Evolutionary conservation across 345 rosid genomes (phyloP), one percentile per base, ranked within the genome.

Genomic region (Gossypium arboreum): DNA sequence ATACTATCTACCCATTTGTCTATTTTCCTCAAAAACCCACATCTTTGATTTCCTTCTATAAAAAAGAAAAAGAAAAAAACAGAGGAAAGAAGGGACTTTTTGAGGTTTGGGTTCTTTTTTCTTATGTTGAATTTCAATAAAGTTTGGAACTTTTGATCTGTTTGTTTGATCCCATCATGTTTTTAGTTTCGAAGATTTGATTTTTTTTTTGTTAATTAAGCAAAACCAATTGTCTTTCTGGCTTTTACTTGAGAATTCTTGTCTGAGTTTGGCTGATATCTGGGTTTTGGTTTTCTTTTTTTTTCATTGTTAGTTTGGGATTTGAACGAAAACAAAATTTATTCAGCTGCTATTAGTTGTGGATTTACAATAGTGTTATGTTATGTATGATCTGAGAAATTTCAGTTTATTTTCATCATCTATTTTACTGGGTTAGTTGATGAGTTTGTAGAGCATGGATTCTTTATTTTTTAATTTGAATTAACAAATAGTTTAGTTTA

Each of bases 1-100:
- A 22, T 64, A 27, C 34, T 3, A 51, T 3, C 8, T 50, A 16
- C 27, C 43, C 18, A 20, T 20, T 57, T 13, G 24, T 61, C 17
- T 43, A 11, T 4, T 43, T 52, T 22, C 74, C 72, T 3, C 80
- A 25, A 15, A 11, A 22, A 76, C 75, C 85, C 68, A 81, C 69
- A 78, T 81, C 82, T 62, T 66, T 60, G 25, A 4, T 73, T 52
- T 13, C 59, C 43, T 73, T 50, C 58, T 50, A 22, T 51, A 71
- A 44, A n/a, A 41, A 34, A 4, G 6, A 34, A 2, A 10, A 17
- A 54, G 5, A 54, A 54, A 0, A 52, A 10, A 24, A 6, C 27
- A 2, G 9, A 47, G 17, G 50, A 22, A 63, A 29, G 6, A 80
- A 72, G 15, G 6, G 18, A 29, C 22, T 7, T 70, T 75, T 44